Percentiles rank a stretch among this genome's conserved stretches.
Conservation (phyloP, 2,329 filamentous ascomycete genomes). For the Thelonectria blattea region DNA sequence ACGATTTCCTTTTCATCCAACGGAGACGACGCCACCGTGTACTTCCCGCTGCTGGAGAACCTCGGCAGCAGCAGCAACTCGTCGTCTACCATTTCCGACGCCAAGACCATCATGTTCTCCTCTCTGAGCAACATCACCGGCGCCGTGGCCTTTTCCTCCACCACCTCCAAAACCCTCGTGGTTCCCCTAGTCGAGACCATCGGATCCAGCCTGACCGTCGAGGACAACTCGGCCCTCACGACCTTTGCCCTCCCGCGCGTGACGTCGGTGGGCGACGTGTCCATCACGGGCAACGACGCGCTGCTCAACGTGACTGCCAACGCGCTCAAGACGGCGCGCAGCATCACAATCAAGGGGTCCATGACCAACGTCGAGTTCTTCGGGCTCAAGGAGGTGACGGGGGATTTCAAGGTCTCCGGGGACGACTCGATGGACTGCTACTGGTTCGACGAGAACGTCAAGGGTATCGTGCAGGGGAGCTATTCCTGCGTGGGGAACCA, state of each 20-base stretch:
- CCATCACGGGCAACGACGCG: slow-evolving; percentile 32
- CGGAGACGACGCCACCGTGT: slow-evolving; percentile 24
- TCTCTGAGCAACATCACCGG: slow-evolving; percentile 35
- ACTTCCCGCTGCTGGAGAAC: slow-evolving; percentile 30
- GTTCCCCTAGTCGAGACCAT: slow-evolving; percentile 35
- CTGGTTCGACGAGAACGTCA: slow-evolving; percentile 39
- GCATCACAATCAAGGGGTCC: slow-evolving; percentile 33
- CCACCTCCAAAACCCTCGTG: slow-evolving; percentile 28
- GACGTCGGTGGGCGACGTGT: slow-evolving; percentile 30
- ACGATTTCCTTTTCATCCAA: slow-evolving; percentile 38
- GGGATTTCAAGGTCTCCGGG: slow-evolving; percentile 37
- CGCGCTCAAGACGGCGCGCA: slow-evolving; percentile 35
- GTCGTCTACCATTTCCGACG: slow-evolving; percentile 30
- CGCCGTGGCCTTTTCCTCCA: slow-evolving; percentile 33
- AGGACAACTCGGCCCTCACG: slow-evolving; percentile 33
- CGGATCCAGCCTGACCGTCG: slow-evolving; percentile 34
- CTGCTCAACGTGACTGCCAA: slow-evolving; percentile 39
- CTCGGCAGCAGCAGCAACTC: slow-evolving; percentile 36
- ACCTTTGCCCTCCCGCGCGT: slow-evolving; percentile 35
- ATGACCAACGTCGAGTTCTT: slow-evolving; percentile 39
- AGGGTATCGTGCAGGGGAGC: slow-evolving; percentile 35
- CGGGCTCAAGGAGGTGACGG: slow-evolving; percentile 33
- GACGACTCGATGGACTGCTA: slow-evolving; percentile 39
- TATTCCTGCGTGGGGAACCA: slow-evolving; percentile 36
- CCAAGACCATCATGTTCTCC: slow-evolving; percentile 31